Percentiles rank a stretch among this genome's conserved stretches.
These are phyloP conservation scores for Solanum ossicruentum DNA, from an alignment of 257 asterid species.

Conservation along the genomic window DNA sequence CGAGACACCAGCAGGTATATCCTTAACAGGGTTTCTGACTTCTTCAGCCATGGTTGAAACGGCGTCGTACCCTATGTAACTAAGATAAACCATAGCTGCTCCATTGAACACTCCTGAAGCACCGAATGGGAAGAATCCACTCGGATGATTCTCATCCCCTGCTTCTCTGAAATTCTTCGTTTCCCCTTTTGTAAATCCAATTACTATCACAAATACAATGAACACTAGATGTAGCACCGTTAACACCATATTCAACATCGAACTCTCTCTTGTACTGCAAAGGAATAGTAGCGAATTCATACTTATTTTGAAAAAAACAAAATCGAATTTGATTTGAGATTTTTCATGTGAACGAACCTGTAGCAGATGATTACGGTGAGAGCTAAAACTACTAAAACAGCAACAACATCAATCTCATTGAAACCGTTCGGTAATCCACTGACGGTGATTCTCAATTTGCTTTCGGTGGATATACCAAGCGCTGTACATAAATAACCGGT, in stretches of 20 bases:
- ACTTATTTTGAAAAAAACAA: background rate
- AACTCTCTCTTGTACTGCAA: conserved; percentile 78
- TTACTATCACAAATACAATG: conserved; percentile 54
- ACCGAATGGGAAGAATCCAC: conserved; percentile 78
- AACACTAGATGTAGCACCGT: conserved; percentile 67
- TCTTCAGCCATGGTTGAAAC: conserved; percentile 98
- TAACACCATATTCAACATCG: conserved; percentile 62
- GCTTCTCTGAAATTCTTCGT: conserved; percentile 54
- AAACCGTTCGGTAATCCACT: conserved; percentile 52
- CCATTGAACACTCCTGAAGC: conserved; percentile 76
- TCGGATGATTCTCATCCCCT: conserved; percentile 23
- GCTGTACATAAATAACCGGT: conserved; percentile 72
- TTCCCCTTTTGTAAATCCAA: conserved; percentile 72
- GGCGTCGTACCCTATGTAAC: conserved; percentile 95
- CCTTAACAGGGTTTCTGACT: conserved; percentile 63
- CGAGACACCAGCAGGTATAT: conserved; percentile 75
- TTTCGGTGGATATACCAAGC: conserved; percentile 32
- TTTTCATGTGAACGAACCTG: conserved; percentile 28
- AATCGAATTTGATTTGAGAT: background rate
- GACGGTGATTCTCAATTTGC: conserved; percentile 38
- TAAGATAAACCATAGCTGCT: conserved; percentile 83
- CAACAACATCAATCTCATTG: conserved; percentile 69
- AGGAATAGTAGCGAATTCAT: background rate
- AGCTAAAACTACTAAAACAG: conserved; percentile 56
- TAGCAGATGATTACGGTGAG: conserved; percentile 76